A percentile compares a stretch with the other conserved stretches of the same genome.
These are phyloP conservation scores for Sarcodon sp. DNA, from an alignment of 768 basidiomycete genomes.

Conservation along the genomic window DNA sequence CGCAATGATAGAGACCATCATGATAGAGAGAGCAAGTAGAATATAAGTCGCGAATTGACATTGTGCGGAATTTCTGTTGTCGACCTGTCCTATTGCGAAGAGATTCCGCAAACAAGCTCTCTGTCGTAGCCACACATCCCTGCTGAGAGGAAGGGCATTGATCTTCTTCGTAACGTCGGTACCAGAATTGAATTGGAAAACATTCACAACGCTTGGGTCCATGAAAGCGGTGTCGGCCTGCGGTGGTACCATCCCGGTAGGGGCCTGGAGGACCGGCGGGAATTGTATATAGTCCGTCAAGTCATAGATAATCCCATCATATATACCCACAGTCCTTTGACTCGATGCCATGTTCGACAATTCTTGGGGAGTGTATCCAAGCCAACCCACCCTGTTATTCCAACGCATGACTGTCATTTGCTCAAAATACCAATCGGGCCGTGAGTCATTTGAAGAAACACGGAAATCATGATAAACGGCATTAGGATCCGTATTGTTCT, in stretches of 20 bases:
- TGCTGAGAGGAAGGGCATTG: constrained; percentile 47
- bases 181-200: constrained; percentile 72
- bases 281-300: constrained; percentile 66
- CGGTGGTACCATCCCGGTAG: constrained; percentile 30
- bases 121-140: constrained; percentile 52
- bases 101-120: constrained; percentile 87
- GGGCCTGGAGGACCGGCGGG: constrained; percentile 42
- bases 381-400: constrained; percentile 76
- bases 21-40: constrained; percentile 72
- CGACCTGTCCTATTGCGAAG: constrained; percentile 84
- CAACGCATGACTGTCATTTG: constrained; percentile 90
- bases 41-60: constrained; percentile 90
- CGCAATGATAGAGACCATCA: constrained; percentile 92
- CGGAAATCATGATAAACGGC: constrained; percentile 95
- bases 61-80: constrained; percentile 84
- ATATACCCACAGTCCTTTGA: constrained; percentile 68
- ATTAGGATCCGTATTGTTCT: constrained; percentile 67
- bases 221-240: constrained; percentile 52
- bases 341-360: constrained; percentile 56
- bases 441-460: constrained; percentile 71
- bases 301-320: constrained; percentile 80
- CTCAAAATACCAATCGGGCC: constrained; percentile 98
- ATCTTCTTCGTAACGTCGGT: constrained; percentile 71
- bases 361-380: constrained; percentile 71
- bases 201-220: constrained; percentile 46